Percentiles rank a stretch among this genome's conserved stretches.
These are phyloP conservation scores for Mycena pura DNA, from an alignment of 768 basidiomycete species.

Conservation along the genomic window DNA sequence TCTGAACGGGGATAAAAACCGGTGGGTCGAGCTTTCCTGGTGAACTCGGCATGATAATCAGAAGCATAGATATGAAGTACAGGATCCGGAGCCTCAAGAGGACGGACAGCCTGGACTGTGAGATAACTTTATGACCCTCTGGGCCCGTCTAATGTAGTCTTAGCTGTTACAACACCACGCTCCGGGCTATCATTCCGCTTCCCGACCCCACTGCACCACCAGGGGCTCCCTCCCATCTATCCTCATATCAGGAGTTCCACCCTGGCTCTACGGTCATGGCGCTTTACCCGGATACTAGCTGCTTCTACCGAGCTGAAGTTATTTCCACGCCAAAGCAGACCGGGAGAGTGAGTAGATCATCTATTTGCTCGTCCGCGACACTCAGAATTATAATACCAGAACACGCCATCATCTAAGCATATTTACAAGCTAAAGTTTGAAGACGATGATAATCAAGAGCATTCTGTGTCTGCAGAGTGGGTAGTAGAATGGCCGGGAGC, in stretches of 20 bases:
- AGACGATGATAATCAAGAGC: conserved; percentile 87
- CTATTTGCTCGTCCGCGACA: not conserved
- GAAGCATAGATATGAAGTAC: conserved; percentile 77
- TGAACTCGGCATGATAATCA: not conserved
- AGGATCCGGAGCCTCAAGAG: conserved; percentile 85
- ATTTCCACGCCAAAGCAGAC: conserved; percentile 63
- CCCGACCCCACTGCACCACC: conserved; percentile 71
- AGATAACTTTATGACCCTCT: conserved; percentile 26
- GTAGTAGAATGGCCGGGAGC: conserved; percentile 82
- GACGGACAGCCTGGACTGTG: conserved; percentile 75
- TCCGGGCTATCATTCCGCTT: conserved; percentile 77
- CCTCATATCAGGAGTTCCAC: conserved; percentile 74
- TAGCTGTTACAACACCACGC: conserved; percentile 73
- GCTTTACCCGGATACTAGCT: conserved; percentile 90
- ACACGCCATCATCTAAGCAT: conserved; percentile 51
- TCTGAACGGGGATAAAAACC: conserved; percentile 75
- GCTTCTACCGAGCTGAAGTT: conserved; percentile 89
- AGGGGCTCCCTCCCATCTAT: conserved; percentile 68
- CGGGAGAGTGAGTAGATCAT: conserved; percentile 37
- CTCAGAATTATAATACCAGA: conserved; percentile 25
- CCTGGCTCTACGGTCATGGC: conserved; percentile 81
- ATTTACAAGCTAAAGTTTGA: conserved; percentile 86
- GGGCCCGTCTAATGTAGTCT: conserved; percentile 19
- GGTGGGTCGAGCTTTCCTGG: conserved; percentile 43
- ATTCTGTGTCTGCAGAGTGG: conserved; percentile 75